Percentiles rank a stretch among this genome's conserved stretches.
Evolutionary conservation across 2,329 filamentous ascomycete species (phyloP).

Genomic region (Delphinella strobiligena): DNA sequence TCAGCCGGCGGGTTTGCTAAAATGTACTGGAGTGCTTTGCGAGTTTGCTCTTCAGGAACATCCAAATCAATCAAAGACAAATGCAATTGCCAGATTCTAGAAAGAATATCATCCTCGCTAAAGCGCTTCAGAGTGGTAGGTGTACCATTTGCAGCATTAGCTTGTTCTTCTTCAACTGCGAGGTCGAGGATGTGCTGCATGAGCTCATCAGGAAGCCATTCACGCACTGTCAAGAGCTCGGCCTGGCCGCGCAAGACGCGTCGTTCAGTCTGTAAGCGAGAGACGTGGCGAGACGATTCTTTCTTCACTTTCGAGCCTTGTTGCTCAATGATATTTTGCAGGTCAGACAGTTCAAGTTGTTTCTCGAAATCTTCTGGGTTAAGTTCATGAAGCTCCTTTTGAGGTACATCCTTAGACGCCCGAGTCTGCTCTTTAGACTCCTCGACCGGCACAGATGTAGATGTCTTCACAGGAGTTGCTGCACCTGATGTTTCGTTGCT

Average conservation of each 20-base stretch:
- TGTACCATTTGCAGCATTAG: slow-evolving; percentile 21
- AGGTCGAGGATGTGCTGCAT: slow-evolving; percentile 66
- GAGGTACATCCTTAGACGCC: slow-evolving; percentile 10
- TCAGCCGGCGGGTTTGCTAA: slow-evolving; percentile 49
- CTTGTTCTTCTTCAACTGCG: slow-evolving; percentile 51
- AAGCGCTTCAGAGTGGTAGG: slow-evolving; percentile 6
- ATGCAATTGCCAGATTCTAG: slow-evolving; percentile 75
- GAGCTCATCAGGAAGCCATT: slow-evolving; percentile 72
- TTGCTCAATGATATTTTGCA: slow-evolving; percentile 80
- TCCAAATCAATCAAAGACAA: slow-evolving; percentile 57
- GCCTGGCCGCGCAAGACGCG: slow-evolving; percentile 71
- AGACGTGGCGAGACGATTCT: slow-evolving; percentile 65
- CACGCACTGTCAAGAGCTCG: slow-evolving; percentile 55
- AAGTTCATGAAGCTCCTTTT: slow-evolving; percentile 37
- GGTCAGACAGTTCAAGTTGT: slow-evolving; percentile 79
- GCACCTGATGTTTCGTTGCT: slow-evolving; percentile 16
- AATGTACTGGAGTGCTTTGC: slow-evolving; percentile 53
- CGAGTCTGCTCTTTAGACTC: background rate
- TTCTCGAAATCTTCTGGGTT: slow-evolving; percentile 82
- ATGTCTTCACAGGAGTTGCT: slow-evolving; percentile 14
- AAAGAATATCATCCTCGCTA: slow-evolving; percentile 65
- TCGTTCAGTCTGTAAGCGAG: slow-evolving; percentile 72
- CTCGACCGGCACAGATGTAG: slow-evolving; percentile 1
- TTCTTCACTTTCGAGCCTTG: slow-evolving; percentile 65
- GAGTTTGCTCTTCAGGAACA: slow-evolving; percentile 53